These are phyloP conservation scores for Claviceps pazoutovae DNA, from an alignment of 2,329 filamentous ascomycete species.

Conservation along the genomic window DNA sequence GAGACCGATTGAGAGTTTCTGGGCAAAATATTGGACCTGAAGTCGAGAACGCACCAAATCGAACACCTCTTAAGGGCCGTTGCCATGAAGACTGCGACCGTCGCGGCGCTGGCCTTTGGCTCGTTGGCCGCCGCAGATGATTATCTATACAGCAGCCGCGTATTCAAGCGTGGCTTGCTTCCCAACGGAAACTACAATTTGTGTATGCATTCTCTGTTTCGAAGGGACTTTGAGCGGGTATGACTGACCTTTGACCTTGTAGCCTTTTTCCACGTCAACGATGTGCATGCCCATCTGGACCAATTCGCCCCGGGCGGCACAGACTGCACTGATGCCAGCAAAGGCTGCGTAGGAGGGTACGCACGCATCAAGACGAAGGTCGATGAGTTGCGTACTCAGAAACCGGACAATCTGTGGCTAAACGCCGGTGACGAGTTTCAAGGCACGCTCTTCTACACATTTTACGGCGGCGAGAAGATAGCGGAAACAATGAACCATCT, in stretches of 20 bases:
- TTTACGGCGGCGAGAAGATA: constrained; percentile 55
- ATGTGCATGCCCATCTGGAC: constrained; percentile 54
- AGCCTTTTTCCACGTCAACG: constrained; percentile 57
- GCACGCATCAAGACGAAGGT: constrained; percentile 48
- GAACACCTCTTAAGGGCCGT: not conserved
- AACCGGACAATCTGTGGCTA: constrained; percentile 48
- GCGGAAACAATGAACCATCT: constrained; percentile 51
- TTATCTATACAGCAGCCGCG: constrained; percentile 5
- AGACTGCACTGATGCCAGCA: constrained; percentile 41
- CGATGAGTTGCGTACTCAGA: constrained; percentile 38
- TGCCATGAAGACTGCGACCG: not conserved
- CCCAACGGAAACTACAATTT: constrained; percentile 5
- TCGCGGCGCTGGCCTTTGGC: constrained; percentile 2
- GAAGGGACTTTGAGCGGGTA: not conserved
- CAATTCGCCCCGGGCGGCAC: constrained; percentile 46
- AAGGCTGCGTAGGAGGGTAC: constrained; percentile 51
- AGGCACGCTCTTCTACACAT: constrained; percentile 53
- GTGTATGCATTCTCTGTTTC: not conserved
- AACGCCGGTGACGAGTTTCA: constrained; percentile 59
- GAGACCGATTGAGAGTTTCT: too few species aligned
- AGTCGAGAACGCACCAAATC: not conserved
- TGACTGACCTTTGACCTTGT: not conserved
- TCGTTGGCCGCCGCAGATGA: constrained; percentile 5
- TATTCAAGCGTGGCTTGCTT: constrained; percentile 5
- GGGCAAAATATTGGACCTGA: not conserved